Conservation (phyloP, 2,329 filamentous ascomycete genomes). For the Trichoderma semiorbis region DNA sequence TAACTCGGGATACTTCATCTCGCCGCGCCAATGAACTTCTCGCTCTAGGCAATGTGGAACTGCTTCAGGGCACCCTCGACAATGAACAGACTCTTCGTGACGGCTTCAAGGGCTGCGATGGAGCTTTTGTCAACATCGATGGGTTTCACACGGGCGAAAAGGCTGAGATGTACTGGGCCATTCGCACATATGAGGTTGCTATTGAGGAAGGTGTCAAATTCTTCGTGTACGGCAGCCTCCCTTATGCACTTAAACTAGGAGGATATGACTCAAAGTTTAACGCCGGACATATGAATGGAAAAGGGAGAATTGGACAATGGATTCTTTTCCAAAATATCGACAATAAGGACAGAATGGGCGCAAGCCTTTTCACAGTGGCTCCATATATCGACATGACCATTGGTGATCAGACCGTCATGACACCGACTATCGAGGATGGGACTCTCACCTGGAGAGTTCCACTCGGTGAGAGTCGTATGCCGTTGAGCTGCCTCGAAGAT, state of each 20-base stretch:
- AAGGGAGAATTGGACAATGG: not conserved
- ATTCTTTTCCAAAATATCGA: not conserved
- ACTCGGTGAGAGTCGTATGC: not conserved
- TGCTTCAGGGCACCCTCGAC: not conserved
- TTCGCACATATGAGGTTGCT: not conserved
- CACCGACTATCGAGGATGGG: not conserved
- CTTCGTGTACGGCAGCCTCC: not conserved
- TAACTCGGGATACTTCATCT: not conserved
- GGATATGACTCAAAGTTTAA: not conserved
- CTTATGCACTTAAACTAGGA: not conserved
- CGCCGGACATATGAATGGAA: not conserved
- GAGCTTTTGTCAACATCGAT: not conserved
- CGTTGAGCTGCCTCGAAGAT: not conserved
- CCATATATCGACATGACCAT: not conserved
- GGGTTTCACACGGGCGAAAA: not conserved
- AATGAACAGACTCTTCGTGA: not conserved
- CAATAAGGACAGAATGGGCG: not conserved
- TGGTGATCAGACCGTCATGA: not conserved
- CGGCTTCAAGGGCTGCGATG: not conserved
- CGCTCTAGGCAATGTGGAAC: not conserved
- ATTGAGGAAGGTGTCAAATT: constrained; percentile 1
- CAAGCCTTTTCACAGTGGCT: not conserved
- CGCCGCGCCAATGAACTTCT: not conserved
- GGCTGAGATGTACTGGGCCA: not conserved
- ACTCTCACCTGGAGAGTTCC: not conserved